Percentiles rank a stretch among this genome's conserved stretches.
Evolutionary conservation across 306 rosid species (phyloP).

Genomic region (Vicia faba): DNA sequence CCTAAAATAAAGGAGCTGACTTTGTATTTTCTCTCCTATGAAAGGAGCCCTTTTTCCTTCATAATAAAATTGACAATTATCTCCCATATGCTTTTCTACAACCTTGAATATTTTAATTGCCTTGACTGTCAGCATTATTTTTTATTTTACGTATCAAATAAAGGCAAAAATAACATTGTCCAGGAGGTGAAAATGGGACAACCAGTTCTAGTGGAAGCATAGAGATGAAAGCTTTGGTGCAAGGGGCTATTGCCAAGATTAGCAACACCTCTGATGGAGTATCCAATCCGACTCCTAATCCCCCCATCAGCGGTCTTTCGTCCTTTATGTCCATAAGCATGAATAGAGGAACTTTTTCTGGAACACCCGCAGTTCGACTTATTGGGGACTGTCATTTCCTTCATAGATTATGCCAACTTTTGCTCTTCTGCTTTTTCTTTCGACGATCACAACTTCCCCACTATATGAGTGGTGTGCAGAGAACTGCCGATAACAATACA

Average conservation of each 20-base stretch:
- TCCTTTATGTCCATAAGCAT: conserved; percentile 92
- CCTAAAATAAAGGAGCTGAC: too few species aligned
- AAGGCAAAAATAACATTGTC: conserved; percentile 36
- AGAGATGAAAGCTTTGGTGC: conserved; percentile 97
- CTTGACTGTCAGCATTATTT: conserved; percentile 12
- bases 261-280: conserved; percentile 82
- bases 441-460: conserved; percentile 80
- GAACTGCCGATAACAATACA: conserved; percentile 63
- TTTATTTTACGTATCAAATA: conserved; percentile 34
- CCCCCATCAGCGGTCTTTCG: conserved; percentile 73
- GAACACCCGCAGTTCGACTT: conserved; percentile 96
- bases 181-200: conserved; percentile 84
- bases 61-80: too few species aligned
- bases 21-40: too few species aligned
- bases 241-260: conserved; percentile 92
- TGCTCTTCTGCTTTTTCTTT: conserved; percentile 95
- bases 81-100: too few species aligned
- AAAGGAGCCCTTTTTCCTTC: too few species aligned
- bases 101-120: conserved; percentile 29
- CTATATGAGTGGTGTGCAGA: conserved; percentile 52
- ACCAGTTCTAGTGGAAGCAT: conserved; percentile 79
- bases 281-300: conserved; percentile 72
- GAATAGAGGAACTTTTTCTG: conserved; percentile 93
- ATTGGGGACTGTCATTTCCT: conserved; percentile 97
- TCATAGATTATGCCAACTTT: conserved; percentile 87